Conservation (phyloP, 768 basidiomycete species). For the Xerocomellus chrysenteron region DNA sequence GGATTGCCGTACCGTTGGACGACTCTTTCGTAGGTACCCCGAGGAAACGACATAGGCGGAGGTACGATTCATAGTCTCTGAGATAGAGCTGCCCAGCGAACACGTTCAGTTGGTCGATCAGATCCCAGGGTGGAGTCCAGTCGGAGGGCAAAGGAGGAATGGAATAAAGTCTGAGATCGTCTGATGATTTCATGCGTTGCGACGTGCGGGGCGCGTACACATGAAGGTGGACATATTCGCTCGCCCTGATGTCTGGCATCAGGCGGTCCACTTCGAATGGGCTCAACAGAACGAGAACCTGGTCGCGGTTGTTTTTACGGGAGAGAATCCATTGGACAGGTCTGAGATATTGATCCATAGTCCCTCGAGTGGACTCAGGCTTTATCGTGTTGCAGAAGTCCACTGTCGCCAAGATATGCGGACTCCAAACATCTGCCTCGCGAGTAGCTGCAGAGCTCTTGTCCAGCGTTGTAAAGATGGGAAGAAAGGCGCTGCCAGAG, state of each 20-base stretch:
- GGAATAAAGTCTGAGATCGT: slow-evolving; percentile 22
- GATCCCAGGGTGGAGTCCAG: not conserved
- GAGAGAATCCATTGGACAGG: slow-evolving; percentile 27
- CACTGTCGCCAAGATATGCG: slow-evolving; percentile 2
- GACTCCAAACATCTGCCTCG: slow-evolving; percentile 22
- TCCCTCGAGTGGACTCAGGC: not conserved
- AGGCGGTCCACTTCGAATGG: slow-evolving; percentile 38
- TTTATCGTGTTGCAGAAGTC: slow-evolving; percentile 11
- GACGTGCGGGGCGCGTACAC: slow-evolving; percentile 40
- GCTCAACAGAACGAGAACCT: not conserved
- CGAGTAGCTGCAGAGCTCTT: not conserved
- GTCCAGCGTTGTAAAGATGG: slow-evolving; percentile 6
- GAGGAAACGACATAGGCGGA: slow-evolving; percentile 22
- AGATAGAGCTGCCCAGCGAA: slow-evolving; percentile 9
- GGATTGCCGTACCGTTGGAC: not conserved
- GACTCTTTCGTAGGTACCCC: too few relatives aligned
- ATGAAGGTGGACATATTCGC: slow-evolving; percentile 37
- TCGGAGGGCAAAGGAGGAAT: slow-evolving; percentile 4
- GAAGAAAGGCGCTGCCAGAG: slow-evolving; percentile 20
- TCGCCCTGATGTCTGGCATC: slow-evolving; percentile 36
- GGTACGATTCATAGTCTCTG: slow-evolving; percentile 23
- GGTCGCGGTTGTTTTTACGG: too few relatives aligned
- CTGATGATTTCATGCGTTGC: slow-evolving; percentile 35
- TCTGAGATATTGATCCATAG: slow-evolving; percentile 13
- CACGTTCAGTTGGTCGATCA: slow-evolving; percentile 7